A percentile compares a stretch with the other conserved stretches of the same genome.
These are phyloP conservation scores for Clavispora phyllophila DNA, from an alignment of 805 yeast genomes.

Conservation along the genomic window DNA sequence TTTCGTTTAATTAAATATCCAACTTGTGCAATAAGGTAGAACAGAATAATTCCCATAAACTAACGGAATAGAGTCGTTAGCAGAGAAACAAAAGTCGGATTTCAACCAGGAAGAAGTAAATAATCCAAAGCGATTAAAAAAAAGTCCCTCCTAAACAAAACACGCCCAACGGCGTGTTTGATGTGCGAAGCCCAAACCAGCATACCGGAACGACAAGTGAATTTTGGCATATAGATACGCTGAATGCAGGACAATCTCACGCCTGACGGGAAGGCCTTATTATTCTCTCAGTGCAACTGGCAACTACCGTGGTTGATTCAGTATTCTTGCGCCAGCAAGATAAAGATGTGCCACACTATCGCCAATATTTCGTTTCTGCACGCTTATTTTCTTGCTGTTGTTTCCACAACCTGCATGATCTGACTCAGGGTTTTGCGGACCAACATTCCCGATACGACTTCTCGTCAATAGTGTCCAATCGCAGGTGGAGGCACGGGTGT, in stretches of 20 bases:
- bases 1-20: constrained; percentile 27
- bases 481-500: background rate
- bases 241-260: too few relatives aligned
- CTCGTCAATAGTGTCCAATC: too few relatives aligned
- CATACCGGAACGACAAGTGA: background rate
- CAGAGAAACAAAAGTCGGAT: background rate
- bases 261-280: too few relatives aligned
- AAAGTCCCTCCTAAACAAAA: constrained; percentile 1
- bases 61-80: background rate
- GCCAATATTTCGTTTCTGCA: too few relatives aligned
- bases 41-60: constrained; percentile 39
- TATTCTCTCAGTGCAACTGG: too few relatives aligned
- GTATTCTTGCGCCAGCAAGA: too few relatives aligned
- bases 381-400: too few relatives aligned
- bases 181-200: background rate
- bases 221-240: background rate
- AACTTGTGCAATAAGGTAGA: constrained; percentile 33
- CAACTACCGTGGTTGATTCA: too few relatives aligned
- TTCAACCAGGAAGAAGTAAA: background rate
- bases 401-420: background rate
- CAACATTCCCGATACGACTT: background rate
- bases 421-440: background rate
- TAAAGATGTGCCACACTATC: too few relatives aligned
- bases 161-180: constrained; percentile 1
- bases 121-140: constrained; percentile 1